These are phyloP conservation scores for Farysia itapuensis DNA, from an alignment of 1,284 basidiomycete genomes.

Conservation along the genomic window DNA sequence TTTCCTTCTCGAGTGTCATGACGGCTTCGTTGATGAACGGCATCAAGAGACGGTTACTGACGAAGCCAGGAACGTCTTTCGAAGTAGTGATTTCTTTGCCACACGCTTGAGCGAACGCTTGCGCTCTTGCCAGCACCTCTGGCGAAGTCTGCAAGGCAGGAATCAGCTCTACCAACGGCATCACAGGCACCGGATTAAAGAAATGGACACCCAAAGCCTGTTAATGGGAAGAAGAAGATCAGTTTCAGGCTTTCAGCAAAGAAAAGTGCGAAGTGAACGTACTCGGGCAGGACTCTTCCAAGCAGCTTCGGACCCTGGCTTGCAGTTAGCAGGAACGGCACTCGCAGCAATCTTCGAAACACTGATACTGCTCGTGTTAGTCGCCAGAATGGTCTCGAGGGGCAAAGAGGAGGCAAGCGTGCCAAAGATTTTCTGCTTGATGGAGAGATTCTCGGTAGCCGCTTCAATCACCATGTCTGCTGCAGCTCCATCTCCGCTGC, in stretches of 20 bases:
- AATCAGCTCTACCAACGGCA: constrained; percentile 91
- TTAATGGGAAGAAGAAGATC: constrained; percentile 8
- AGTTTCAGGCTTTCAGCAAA: background rate
- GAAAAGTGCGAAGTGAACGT: no score
- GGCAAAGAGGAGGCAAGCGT: constrained; percentile 71
- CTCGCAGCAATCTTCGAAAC: constrained; percentile 85
- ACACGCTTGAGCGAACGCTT: constrained; percentile 80
- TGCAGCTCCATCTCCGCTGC: constrained; percentile 64
- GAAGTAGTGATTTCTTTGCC: constrained; percentile 68
- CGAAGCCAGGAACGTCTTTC: constrained; percentile 81
- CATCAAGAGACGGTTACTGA: constrained; percentile 69
- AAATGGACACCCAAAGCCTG: constrained; percentile 78
- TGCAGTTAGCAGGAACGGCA: constrained; percentile 40
- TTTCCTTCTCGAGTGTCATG: constrained; percentile 87
- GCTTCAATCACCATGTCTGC: constrained; percentile 92
- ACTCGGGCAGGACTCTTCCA: constrained; percentile 37
- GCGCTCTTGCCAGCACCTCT: constrained; percentile 75
- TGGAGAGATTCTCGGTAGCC: constrained; percentile 77
- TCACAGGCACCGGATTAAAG: constrained; percentile 74
- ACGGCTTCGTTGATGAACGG: constrained; percentile 92
- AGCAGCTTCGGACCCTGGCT: constrained; percentile 29
- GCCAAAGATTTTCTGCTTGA: constrained; percentile 80
- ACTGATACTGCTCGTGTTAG: constrained; percentile 91
- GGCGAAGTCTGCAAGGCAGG: constrained; percentile 84
- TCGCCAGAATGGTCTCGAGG: constrained; percentile 78